A percentile compares a stretch with the other conserved stretches of the same genome.
Conservation (phyloP, 352 stramenopile genomes). For the Pythium dissotocum region DNA sequence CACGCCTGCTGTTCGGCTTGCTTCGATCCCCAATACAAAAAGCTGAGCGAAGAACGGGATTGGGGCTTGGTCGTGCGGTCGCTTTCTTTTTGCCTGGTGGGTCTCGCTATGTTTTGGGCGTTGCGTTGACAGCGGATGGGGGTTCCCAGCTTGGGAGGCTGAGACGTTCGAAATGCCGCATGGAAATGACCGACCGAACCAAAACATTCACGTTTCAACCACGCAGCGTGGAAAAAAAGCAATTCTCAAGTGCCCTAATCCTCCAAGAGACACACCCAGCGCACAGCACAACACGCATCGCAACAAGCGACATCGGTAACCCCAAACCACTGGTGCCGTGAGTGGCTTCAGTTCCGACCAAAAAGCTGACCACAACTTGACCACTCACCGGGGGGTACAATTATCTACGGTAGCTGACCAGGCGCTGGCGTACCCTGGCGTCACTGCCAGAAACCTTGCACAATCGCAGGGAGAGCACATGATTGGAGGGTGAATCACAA, state of each 20-base stretch:
- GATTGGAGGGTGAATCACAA: neutral
- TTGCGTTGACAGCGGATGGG: conserved; percentile 3
- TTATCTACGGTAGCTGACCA: conserved; percentile 18
- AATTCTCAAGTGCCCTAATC: conserved; percentile 23
- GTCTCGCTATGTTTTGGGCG: conserved; percentile 1
- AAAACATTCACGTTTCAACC: neutral
- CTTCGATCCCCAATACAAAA: neutral
- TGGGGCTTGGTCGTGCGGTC: conserved; percentile 4
- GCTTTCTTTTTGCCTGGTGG: conserved; percentile 3
- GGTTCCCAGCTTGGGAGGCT: neutral
- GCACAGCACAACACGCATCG: conserved; percentile 9
- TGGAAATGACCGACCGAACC: neutral
- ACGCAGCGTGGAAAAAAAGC: conserved; percentile 19
- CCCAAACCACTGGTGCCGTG: conserved; percentile 23
- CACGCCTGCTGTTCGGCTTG: neutral
- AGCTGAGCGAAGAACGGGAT: neutral
- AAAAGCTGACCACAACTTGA: conserved; percentile 20
- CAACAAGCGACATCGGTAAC: conserved; percentile 24
- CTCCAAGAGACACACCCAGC: conserved; percentile 27
- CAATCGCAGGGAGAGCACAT: conserved; percentile 11
- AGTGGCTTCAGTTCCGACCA: conserved; percentile 5
- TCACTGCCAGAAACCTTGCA: conserved; percentile 5
- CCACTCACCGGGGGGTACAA: conserved; percentile 15
- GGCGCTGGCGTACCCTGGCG: conserved; percentile 16
- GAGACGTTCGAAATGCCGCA: conserved; percentile 5